These are phyloP conservation scores for Teratosphaeria zuluensis DNA, from an alignment of 2,329 filamentous ascomycete genomes.

Conservation along the genomic window DNA sequence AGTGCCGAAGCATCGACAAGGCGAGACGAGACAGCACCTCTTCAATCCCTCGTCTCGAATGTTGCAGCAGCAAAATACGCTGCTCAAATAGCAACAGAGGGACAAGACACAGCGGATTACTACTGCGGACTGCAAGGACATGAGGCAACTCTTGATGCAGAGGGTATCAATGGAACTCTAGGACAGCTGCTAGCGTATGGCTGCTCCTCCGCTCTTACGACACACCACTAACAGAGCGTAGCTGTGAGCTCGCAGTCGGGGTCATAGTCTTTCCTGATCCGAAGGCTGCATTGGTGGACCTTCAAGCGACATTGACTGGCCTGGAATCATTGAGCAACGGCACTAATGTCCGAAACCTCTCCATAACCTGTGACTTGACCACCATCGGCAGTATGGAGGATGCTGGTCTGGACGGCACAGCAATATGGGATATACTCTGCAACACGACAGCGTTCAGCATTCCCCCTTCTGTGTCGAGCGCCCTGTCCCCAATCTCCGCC, in stretches of 20 bases:
- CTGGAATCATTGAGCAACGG: not conserved
- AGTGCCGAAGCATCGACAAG: not conserved
- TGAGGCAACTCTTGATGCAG: not conserved
- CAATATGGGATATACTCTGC: not conserved
- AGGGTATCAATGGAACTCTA: not conserved
- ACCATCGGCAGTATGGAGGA: not conserved
- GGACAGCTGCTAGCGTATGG: not conserved
- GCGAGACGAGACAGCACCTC: not conserved
- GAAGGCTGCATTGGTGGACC: not conserved
- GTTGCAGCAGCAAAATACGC: not conserved
- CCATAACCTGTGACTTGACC: not conserved
- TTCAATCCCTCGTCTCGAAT: not conserved
- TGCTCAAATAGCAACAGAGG: not conserved
- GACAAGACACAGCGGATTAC: not conserved
- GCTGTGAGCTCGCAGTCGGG: not conserved
- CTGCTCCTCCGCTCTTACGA: not conserved
- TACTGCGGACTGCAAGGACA: not conserved
- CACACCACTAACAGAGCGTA: not conserved
- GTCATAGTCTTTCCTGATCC: not conserved
- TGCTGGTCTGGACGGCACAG: not conserved
- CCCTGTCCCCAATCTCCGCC: not conserved
- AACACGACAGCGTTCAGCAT: not conserved
- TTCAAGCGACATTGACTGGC: not conserved
- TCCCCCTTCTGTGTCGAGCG: not conserved
- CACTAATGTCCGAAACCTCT: not conserved